Evolutionary conservation across 176 grass and related monocot genomes (phyloP).

Genomic region (Themeda triandra): DNA sequence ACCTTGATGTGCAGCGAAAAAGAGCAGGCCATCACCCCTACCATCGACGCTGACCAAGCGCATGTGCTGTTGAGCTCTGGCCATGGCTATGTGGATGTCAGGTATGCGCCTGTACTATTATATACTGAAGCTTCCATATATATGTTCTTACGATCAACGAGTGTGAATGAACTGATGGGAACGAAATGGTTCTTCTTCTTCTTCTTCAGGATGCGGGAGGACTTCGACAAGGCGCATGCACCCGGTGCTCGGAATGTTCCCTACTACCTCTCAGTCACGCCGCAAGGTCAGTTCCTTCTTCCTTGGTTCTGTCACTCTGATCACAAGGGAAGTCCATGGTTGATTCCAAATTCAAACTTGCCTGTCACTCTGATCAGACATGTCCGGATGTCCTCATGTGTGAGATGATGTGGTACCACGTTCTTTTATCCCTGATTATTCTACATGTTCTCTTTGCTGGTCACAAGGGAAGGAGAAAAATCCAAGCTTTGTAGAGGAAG

Average conservation of each 20-base stretch:
- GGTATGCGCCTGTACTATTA: not conserved
- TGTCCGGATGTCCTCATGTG: not conserved
- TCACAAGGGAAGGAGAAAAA: constrained; percentile 36
- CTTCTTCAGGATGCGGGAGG: constrained; percentile 25
- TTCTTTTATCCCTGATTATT: not conserved
- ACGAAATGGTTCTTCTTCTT: not conserved
- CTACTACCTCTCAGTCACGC: constrained; percentile 30
- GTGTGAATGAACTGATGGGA: not conserved
- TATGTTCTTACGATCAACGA: not conserved
- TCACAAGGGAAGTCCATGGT: too few species aligned
- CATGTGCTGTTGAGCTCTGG: constrained; percentile 13
- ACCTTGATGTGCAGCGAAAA: not conserved
- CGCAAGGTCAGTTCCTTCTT: constrained; percentile 14
- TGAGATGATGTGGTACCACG: not conserved
- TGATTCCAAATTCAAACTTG: not conserved
- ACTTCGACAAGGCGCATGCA: constrained; percentile 28
- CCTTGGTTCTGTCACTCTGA: not conserved
- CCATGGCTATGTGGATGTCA: constrained; percentile 22
- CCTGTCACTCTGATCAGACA: not conserved
- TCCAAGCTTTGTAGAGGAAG: constrained; percentile 28
- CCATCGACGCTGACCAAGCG: not conserved
- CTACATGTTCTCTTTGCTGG: not conserved
- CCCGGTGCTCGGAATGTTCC: constrained; percentile 25
- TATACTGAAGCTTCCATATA: not conserved
- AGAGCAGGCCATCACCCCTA: not conserved